Evolutionary conservation across 371 early-diverging fungal genomes (phyloP).

Genomic region (Syncephalis plumigaleata): DNA sequence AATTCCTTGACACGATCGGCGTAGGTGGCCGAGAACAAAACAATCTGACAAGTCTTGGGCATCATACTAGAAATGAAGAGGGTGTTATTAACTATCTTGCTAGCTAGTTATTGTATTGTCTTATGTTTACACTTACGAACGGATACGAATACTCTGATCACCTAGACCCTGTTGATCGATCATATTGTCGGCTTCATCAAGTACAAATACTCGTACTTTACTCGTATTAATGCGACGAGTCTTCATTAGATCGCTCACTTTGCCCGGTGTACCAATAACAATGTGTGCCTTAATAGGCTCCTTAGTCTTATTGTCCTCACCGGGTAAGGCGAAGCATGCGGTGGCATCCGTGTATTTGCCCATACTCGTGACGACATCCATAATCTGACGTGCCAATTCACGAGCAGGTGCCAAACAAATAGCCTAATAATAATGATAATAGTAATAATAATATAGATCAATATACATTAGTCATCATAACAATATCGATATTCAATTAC

Average conservation of each 20-base stretch:
- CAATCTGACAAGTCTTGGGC: constrained; percentile 43
- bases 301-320: constrained; percentile 13
- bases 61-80: no score
- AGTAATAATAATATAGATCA: background rate
- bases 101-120: constrained; percentile 13
- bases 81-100: constrained; percentile 24
- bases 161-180: constrained; percentile 74
- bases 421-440: constrained; percentile 37
- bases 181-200: constrained; percentile 95
- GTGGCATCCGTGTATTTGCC: constrained; percentile 55
- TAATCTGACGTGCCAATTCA: constrained; percentile 93
- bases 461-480: background rate
- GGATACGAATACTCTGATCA: constrained; percentile 67
- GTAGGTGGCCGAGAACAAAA: constrained; percentile 96
- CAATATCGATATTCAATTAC: constrained; percentile 9
- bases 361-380: constrained; percentile 79
- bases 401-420: constrained; percentile 93
- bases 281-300: constrained; percentile 55
- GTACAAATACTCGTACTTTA: constrained; percentile 53
- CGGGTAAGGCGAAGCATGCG: constrained; percentile 9
- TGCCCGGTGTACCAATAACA: constrained; percentile 94
- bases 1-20: constrained; percentile 59
- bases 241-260: constrained; percentile 53
- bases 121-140: constrained; percentile 32
- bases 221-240: constrained; percentile 31